phyloP scores from a whole-genome alignment of 192 early-diverging fungal genomes.

The Chytriomyces confervae region DNA sequence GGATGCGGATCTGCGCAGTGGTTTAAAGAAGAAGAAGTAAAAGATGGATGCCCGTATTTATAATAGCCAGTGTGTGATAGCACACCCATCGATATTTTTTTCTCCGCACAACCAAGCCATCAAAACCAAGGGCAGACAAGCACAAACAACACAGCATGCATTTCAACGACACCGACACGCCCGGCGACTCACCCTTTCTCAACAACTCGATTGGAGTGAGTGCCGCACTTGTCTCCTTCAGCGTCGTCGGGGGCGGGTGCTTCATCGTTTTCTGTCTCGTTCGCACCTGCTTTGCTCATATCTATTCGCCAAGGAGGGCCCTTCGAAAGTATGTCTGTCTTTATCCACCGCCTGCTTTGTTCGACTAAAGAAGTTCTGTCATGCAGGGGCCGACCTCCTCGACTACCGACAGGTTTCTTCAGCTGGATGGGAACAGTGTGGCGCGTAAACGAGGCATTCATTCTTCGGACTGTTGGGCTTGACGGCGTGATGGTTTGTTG shows the following conservation, averaged over 20 bases:
- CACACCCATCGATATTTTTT: too few species aligned
- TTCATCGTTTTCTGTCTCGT: slow-evolving; percentile 54
- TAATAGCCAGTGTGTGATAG: too few species aligned
- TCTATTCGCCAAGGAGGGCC: slow-evolving; percentile 53
- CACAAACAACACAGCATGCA: too few species aligned
- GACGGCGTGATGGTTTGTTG: slow-evolving; percentile 53
- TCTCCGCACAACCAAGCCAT: too few species aligned
- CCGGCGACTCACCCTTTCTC: slow-evolving; percentile 10
- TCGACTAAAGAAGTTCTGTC: not conserved
- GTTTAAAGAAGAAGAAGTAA: too few species aligned
- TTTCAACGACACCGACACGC: slow-evolving; percentile 6
- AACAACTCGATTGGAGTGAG: slow-evolving; percentile 22
- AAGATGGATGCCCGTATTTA: too few species aligned
- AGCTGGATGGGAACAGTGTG: slow-evolving; percentile 47
- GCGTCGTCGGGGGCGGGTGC: slow-evolving; percentile 48
- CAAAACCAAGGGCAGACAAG: too few species aligned
- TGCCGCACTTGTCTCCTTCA: slow-evolving; percentile 46
- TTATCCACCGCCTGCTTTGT: slow-evolving; percentile 19
- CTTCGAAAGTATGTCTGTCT: slow-evolving; percentile 35
- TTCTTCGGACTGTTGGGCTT: slow-evolving; percentile 55
- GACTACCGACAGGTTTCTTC: slow-evolving; percentile 42
- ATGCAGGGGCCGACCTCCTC: slow-evolving; percentile 51
- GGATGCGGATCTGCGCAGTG: not conserved
- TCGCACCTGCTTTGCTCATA: slow-evolving; percentile 47
- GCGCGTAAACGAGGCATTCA: slow-evolving; percentile 42